Evolutionary conservation across 106 monocot genomes (phyloP), one percentile per base, ranked within the genome.

Genomic region (Dioscorea zingiberensis): DNA sequence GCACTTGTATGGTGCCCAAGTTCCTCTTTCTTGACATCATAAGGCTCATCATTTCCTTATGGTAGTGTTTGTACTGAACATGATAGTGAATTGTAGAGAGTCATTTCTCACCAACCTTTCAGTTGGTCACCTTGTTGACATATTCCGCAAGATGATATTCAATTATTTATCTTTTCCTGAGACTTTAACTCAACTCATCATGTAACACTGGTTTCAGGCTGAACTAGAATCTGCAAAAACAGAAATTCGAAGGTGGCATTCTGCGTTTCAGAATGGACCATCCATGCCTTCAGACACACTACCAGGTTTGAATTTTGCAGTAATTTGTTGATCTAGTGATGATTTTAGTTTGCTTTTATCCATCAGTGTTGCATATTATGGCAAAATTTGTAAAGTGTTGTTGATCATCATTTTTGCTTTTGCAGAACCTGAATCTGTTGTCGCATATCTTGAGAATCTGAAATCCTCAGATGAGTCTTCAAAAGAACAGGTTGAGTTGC

Each of bases 391-490:
- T 38, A 51, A 13, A 51, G 15, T 4, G 4, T 51, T 19, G 19
- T 16, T 51, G 51, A 51, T 51, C 17, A 14, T 19, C 18, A 47
- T 24, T 13, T 26, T 17, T 51, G 51, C 26, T 66, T 66, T 28
- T 69, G 30, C 64, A 97, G 97, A 97, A 65, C 93, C 89, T 71
- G 81, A 66, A 56, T 47, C 76, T 64, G 76, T 86, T 27, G 60
- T 88, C 16, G 68, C 76, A 38, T 87, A 72, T 80, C 79, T 98
- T 32, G 81, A 81, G 61, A 82, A 78, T 58, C 64, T 98, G 65
- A 98, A 92, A 77, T 92, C 97, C 25, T 92, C 92, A 21, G 92
- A 97, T 60, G 88, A 91, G 28, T 88, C 88, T 47, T 67, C 92
- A 32, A 97, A 85, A 73, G 97, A 97, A 69, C 91, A 97, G 92